phyloP scores from a whole-genome alignment of 2,329 filamentous ascomycete species.

The Trichoderma sp. region DNA sequence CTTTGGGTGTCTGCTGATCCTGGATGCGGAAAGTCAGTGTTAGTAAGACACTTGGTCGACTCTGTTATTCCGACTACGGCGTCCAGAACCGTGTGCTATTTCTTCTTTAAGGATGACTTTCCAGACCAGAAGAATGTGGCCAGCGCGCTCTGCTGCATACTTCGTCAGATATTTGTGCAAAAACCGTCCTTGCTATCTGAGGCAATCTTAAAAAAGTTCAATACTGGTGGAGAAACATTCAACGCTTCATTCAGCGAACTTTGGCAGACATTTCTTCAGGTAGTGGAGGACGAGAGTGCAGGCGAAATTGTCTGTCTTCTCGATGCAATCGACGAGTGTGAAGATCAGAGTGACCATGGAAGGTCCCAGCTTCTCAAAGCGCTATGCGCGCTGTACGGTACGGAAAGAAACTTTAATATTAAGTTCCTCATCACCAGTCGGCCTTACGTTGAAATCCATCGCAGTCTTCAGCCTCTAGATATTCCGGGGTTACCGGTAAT shows the following conservation, averaged over 20 bases:
- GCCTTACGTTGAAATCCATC: constrained; percentile 29
- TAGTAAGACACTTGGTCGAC: constrained; percentile 39
- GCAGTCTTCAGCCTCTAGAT: constrained; percentile 22
- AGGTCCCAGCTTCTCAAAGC: neutral
- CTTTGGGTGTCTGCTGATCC: constrained; percentile 41
- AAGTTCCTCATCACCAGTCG: constrained; percentile 40
- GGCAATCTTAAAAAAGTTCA: neutral
- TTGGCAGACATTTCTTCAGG: neutral
- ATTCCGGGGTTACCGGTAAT: constrained; percentile 19
- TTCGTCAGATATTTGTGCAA: neutral
- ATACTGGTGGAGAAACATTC: neutral
- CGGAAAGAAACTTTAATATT: constrained; percentile 23
- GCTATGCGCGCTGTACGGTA: neutral
- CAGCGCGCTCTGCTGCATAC: neutral
- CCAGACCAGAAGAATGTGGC: neutral
- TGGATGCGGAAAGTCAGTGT: constrained; percentile 45
- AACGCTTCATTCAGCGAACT: neutral
- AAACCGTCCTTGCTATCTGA: neutral
- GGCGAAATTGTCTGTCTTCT: neutral
- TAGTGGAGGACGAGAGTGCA: neutral
- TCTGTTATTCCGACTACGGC: constrained; percentile 24
- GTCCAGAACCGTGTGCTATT: constrained; percentile 22
- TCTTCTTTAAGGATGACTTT: neutral
- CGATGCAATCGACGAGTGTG: neutral
- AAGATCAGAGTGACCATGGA: neutral